Evolutionary conservation across 305 asterid species (phyloP).

Genomic region (Monarda citriodora): DNA sequence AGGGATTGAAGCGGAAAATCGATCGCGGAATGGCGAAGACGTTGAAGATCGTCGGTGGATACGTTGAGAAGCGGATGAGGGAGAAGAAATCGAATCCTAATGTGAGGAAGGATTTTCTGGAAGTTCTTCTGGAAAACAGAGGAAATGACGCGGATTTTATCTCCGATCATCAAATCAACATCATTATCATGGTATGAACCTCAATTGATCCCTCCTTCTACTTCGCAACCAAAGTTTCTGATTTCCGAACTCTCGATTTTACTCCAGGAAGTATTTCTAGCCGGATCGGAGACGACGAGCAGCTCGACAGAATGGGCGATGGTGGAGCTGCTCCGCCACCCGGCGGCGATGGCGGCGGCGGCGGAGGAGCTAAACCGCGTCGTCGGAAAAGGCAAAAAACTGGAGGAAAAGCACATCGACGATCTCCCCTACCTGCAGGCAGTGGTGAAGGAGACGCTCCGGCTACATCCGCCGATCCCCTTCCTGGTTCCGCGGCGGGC

Average conservation of each 20-base stretch:
- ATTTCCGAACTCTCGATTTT: neutral
- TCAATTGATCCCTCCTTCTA: neutral
- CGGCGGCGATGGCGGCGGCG: conserved; percentile 21
- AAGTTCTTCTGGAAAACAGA: conserved; percentile 43
- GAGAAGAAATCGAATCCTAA: conserved; percentile 19
- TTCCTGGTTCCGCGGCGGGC: conserved; percentile 40
- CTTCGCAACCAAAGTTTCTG: neutral
- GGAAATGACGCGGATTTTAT: conserved; percentile 33
- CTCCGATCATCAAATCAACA: conserved; percentile 41
- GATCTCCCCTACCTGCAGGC: conserved; percentile 32
- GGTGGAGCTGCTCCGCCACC: conserved; percentile 41
- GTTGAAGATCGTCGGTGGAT: conserved; percentile 38
- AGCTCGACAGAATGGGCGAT: conserved; percentile 41
- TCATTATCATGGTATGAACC: conserved; percentile 25
- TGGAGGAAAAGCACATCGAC: conserved; percentile 37
- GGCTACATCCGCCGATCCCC: conserved; percentile 48
- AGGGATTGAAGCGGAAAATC: conserved; percentile 43
- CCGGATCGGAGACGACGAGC: conserved; percentile 42
- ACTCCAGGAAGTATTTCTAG: conserved; percentile 37
- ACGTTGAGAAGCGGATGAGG: conserved; percentile 35
- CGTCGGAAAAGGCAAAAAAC: conserved; percentile 21
- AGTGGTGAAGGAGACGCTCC: conserved; percentile 39
- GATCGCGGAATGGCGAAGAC: conserved; percentile 42
- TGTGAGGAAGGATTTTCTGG: conserved; percentile 43
- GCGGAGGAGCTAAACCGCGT: conserved; percentile 26